Base-by-base conservation (phyloP, 1,139 yeast genomes). In the Pneumocystis sp. region DNA sequence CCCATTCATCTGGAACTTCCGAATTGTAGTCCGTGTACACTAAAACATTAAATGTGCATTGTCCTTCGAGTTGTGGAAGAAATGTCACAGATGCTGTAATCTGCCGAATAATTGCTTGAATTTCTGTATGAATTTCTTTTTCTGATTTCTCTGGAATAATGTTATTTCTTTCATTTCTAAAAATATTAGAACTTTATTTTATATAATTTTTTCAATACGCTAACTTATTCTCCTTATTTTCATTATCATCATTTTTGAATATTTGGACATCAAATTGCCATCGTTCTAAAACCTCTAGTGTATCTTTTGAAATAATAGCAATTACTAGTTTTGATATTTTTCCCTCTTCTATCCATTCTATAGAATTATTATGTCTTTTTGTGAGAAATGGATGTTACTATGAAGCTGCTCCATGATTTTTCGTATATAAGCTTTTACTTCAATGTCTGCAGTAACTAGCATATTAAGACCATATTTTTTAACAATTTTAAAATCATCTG, bases 71-170 rank as follows among this genome's bases (percentile, higher is more conserved):
- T 39, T 87, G 81, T 0, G 97, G 97, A 65, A 91, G 78, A 73
- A 89, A 89, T 0, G 96, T 84, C 1, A 88, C 89, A 64, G 95
- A 86, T 0, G 96, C 89, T 0, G 96, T 89, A 65, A 91, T 87
- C 72, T 91, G 97, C 62, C 96, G 82, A 62, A 91, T 85, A 31
- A 91, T 85, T 0, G 93, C 84, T 73, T 89, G 95, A 21, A 91
- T 89, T 70, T 90, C 95, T 66, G 77, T 79, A 71, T 87, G 91
- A 7, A 86, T 83, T 59, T 80, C 82, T 2, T 78, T 82, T 56
- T 77, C 78, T 0, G 82, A 70, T 70, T 81, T 83, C 25, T 68
- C 69, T n/a, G 25, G n/a, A 29, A 37, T 21, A 50, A 4, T 50
- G n/a, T 25, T 29, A 25, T 50, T 21, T 45, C 21, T 50, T 12